Conservation (phyloP, 192 early-diverging fungal genomes). For the Gaertneriomyces sp. region DNA sequence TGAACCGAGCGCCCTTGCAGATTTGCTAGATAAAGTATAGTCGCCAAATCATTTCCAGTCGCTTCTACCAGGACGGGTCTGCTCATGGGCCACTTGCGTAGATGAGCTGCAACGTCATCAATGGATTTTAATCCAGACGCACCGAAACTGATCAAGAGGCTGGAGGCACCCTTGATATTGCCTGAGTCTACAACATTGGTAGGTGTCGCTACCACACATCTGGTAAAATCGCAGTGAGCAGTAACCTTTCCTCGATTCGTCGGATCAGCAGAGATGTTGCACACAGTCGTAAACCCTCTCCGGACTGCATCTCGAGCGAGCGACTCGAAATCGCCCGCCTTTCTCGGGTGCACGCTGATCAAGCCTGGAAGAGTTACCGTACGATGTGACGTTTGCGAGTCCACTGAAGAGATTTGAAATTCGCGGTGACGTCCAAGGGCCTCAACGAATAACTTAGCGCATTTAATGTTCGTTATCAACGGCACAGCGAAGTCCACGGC, state of each 20-base stretch:
- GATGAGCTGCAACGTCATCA: slow-evolving; percentile 65
- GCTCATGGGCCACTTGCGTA: slow-evolving; percentile 74
- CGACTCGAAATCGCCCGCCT: slow-evolving; percentile 54
- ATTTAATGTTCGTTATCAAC: slow-evolving; percentile 98
- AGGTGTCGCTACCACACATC: slow-evolving; percentile 64
- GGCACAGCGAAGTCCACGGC: slow-evolving; percentile 96
- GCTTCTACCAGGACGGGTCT: slow-evolving; percentile 81
- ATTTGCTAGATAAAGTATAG: slow-evolving; percentile 81
- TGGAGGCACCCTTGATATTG: slow-evolving; percentile 38
- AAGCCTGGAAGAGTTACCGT: slow-evolving; percentile 82
- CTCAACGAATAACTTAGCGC: slow-evolving; percentile 97
- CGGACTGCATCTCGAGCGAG: slow-evolving; percentile 70
- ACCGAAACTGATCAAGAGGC: slow-evolving; percentile 60
- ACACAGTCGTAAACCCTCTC: slow-evolving; percentile 83
- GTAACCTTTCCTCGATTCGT: slow-evolving; percentile 53
- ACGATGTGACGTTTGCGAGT: slow-evolving; percentile 87
- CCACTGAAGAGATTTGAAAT: slow-evolving; percentile 77
- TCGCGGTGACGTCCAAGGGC: slow-evolving; percentile 69
- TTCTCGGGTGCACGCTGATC: slow-evolving; percentile 67
- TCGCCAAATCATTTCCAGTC: slow-evolving; percentile 79
- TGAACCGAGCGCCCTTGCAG: slow-evolving; percentile 83
- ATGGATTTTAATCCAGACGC: slow-evolving; percentile 50
- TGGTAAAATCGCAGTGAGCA: slow-evolving; percentile 68
- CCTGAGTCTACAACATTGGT: slow-evolving; percentile 57
- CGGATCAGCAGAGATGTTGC: slow-evolving; percentile 52